These are phyloP conservation scores for Pichia scutulata DNA, from an alignment of 805 yeast species.

Conservation along the genomic window DNA sequence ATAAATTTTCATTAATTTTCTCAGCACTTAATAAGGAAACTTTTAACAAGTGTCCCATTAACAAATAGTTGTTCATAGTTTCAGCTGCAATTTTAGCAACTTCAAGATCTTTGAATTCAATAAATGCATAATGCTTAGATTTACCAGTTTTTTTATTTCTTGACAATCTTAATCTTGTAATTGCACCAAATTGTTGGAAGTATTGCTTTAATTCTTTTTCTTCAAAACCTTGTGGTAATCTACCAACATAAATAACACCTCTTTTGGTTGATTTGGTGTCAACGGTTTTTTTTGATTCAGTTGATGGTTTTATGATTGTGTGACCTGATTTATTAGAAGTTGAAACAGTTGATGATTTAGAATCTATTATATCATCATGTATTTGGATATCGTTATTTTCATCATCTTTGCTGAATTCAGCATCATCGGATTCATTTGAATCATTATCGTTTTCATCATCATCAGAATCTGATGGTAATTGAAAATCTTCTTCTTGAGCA, in stretches of 20 bases:
- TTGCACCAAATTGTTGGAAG: conserved; percentile 85
- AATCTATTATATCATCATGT: conserved; percentile 5
- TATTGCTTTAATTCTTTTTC: conserved; percentile 74
- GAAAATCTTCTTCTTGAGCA: background rate
- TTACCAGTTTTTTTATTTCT: conserved; percentile 87
- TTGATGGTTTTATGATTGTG: conserved; percentile 15
- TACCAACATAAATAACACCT: conserved; percentile 81
- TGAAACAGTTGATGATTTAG: background rate
- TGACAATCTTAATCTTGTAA: conserved; percentile 69
- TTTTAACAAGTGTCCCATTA: conserved; percentile 81
- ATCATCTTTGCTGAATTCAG: background rate
- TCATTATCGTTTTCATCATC: background rate
- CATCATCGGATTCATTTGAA: background rate
- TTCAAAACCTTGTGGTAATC: conserved; percentile 88
- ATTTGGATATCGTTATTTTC: background rate
- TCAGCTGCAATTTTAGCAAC: conserved; percentile 89
- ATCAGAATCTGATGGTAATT: background rate
- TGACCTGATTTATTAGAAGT: conserved; percentile 15
- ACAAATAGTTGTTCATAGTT: conserved; percentile 89
- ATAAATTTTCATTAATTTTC: conserved; percentile 49
- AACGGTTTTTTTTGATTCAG: conserved; percentile 1
- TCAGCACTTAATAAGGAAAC: conserved; percentile 48
- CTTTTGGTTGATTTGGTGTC: conserved; percentile 26
- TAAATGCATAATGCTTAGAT: conserved; percentile 85
- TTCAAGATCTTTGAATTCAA: conserved; percentile 67